Conservation (phyloP, 2,329 filamentous ascomycete genomes). For the Claviceps humidiphila region DNA sequence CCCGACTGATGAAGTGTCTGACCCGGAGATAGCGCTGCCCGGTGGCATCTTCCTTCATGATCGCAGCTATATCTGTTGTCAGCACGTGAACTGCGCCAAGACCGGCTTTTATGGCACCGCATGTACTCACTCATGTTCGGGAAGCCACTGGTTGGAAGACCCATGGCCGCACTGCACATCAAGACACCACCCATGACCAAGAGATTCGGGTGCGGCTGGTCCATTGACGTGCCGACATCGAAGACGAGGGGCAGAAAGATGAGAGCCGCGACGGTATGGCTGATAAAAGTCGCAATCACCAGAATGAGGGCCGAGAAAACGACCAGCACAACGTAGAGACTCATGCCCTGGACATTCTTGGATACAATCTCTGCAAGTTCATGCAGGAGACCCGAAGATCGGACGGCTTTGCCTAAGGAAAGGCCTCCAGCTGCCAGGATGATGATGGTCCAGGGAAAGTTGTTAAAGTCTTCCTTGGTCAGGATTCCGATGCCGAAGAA, state of each 20-base stretch:
- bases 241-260: slow-evolving; percentile 87
- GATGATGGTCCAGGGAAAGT: slow-evolving; percentile 99
- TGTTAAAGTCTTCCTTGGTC: slow-evolving; percentile 99
- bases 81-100: slow-evolving; percentile 7
- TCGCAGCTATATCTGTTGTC: slow-evolving; percentile 52
- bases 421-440: slow-evolving; percentile 91
- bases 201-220: slow-evolving; percentile 81
- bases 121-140: slow-evolving; percentile 91
- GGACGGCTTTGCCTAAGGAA: slow-evolving; percentile 85
- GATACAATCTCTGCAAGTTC: slow-evolving; percentile 75
- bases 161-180: slow-evolving; percentile 97
- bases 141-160: slow-evolving; percentile 86
- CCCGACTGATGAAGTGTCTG: slow-evolving; percentile 88
- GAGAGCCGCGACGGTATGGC: slow-evolving; percentile 87
- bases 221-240: slow-evolving; percentile 74
- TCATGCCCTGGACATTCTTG: slow-evolving; percentile 57
- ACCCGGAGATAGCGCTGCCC: slow-evolving; percentile 86
- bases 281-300: slow-evolving; percentile 94
- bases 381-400: slow-evolving; percentile 80
- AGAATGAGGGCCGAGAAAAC: slow-evolving; percentile 77
- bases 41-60: slow-evolving; percentile 97
- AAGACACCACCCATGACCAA: slow-evolving; percentile 89
- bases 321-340: slow-evolving; percentile 72
- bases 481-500: slow-evolving; percentile 96
- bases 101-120: not conserved